Evolutionary conservation across 1,284 basidiomycete species (phyloP), one percentile per base, ranked within the genome.

Genomic region (Ceratobasidium sp.): DNA sequence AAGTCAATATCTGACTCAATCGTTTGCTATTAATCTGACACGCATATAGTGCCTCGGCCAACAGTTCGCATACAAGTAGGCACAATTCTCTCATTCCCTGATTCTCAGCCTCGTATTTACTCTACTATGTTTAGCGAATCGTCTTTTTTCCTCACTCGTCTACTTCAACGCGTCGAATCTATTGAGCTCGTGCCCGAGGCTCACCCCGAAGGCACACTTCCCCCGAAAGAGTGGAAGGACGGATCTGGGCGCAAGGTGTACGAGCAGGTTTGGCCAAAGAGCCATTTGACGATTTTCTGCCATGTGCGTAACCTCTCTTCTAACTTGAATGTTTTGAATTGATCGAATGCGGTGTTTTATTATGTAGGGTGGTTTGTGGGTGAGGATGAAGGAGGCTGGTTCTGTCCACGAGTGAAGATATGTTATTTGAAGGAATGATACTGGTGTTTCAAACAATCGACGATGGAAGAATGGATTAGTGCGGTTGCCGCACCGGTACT

Each of bases 11-110:
- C n/a, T n/a, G n/a, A n/a, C n/a, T n/a, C n/a, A n/a, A n/a, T n/a
- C n/a, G n/a, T n/a, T n/a, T n/a, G n/a, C n/a, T n/a, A n/a, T n/a
- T n/a, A n/a, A n/a, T n/a, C 23, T 47, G 6, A 9, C 16, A 2
- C 9, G 11, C 1, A 1, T 47, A 5, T 26, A 64, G 61, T 88
- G 87, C 76, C 82, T 89, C 2, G 88, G 88, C 2, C 87, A 89
- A 78, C 87, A 87, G 80, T 85, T 84, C 61, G 23, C 69, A 21
- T 57, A 63, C 47, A 64, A 64, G 43, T 59, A 70, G 50, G 72
- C 50, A 52, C 23, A 86, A 79, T 84, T 84, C 61, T 9, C 6
- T 13, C 43, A 59, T 38, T 13, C 49, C 69, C 35, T 64, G 46
- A 61, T 8, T 23, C 30, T 32, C 50, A 82, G 16, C 11, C 13